These are phyloP conservation scores for Quercus aquifolioides DNA, from an alignment of 306 rosid species.

Conservation along the genomic window DNA sequence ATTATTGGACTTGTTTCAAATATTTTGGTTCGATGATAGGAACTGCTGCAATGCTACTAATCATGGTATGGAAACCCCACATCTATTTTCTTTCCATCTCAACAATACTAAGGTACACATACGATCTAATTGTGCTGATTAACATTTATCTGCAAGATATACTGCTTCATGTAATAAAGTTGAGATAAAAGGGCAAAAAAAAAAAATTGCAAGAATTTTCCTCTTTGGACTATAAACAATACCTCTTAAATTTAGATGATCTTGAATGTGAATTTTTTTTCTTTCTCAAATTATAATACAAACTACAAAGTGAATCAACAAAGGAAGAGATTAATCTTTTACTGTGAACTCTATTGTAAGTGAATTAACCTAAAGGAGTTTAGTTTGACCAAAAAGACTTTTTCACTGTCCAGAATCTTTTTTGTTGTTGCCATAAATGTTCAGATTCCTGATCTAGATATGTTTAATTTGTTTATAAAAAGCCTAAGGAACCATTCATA, in stretches of 20 bases:
- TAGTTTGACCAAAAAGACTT: neutral
- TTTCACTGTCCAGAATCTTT: neutral
- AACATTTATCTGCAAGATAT: neutral
- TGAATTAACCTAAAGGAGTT: neutral
- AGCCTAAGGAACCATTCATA: neutral
- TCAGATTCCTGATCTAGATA: neutral
- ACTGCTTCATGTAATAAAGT: conserved; percentile 4
- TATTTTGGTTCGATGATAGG: conserved; percentile 49
- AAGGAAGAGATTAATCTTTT: neutral
- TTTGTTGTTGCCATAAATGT: neutral
- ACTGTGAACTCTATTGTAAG: neutral
- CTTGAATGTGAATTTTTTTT: neutral
- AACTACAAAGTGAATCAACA: neutral
- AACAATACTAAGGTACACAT: conserved; percentile 63
- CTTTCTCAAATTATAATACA: neutral
- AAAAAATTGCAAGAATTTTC: neutral
- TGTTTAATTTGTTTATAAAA: neutral
- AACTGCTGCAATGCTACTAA: conserved; percentile 94
- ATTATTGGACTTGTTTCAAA: conserved; percentile 12
- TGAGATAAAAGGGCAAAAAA: conserved; percentile 4
- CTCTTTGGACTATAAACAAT: conserved; percentile 10
- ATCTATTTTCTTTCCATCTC: conserved; percentile 70
- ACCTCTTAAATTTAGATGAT: conserved; percentile 5
- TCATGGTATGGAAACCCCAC: conserved; percentile 88
- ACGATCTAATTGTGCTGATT: neutral